phyloP scores from a whole-genome alignment of 2,329 filamentous ascomycete genomes.

The Zymoseptoria tritici region DNA sequence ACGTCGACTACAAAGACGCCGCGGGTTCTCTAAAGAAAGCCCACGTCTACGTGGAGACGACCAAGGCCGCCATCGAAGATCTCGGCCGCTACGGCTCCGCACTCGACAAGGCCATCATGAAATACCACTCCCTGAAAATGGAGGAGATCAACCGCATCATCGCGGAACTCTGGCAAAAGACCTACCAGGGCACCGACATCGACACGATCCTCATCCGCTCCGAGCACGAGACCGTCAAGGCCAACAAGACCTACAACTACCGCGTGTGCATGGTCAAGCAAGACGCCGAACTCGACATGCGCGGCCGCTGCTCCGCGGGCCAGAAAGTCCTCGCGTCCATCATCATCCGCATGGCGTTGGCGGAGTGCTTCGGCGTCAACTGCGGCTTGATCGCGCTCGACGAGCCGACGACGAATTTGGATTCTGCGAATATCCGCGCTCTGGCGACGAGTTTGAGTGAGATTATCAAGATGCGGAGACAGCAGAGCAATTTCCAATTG shows the following conservation, averaged over 20 bases:
- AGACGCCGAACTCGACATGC: constrained; percentile 98
- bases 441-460: constrained; percentile 76
- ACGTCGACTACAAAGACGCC: constrained; percentile 80
- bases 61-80: constrained; percentile 87
- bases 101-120: constrained; percentile 94
- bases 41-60: constrained; percentile 84
- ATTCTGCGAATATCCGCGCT: constrained; percentile 87
- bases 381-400: constrained; percentile 95
- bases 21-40: constrained; percentile 73
- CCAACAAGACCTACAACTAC: constrained; percentile 88
- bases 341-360: constrained; percentile 91
- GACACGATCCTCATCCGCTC: constrained; percentile 94
- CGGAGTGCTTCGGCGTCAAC: constrained; percentile 92
- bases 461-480: constrained; percentile 75
- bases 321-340: constrained; percentile 96
- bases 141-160: constrained; percentile 94
- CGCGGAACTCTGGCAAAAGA: constrained; percentile 92
- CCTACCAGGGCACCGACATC: constrained; percentile 94
- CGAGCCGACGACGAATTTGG: constrained; percentile 94
- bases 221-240: constrained; percentile 59
- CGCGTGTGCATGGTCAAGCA: constrained; percentile 95
- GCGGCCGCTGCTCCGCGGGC: constrained; percentile 89
- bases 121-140: constrained; percentile 94
- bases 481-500: constrained; percentile 92
- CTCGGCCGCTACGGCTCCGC: constrained; percentile 73